Evolutionary conservation across 768 basidiomycete species (phyloP).

Genomic region (Termitomyces titanicus): DNA sequence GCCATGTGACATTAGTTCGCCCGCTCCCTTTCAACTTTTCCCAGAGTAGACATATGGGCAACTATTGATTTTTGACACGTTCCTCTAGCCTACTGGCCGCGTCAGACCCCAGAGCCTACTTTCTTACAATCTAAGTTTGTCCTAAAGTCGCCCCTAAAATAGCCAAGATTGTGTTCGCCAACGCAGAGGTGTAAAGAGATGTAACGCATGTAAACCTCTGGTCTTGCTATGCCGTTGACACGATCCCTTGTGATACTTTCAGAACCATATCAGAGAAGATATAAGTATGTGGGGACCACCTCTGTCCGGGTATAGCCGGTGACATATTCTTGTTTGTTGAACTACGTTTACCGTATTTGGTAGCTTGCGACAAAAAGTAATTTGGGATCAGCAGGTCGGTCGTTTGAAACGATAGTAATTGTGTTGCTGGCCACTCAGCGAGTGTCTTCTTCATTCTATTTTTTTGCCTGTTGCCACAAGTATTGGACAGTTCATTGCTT

Average conservation of each 20-base stretch:
- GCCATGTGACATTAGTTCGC: neutral
- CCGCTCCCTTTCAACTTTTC: neutral
- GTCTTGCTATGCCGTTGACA: too few relatives aligned
- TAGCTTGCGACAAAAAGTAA: conserved; percentile 3
- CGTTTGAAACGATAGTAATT: neutral
- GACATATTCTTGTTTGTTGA: conserved; percentile 12
- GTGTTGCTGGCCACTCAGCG: neutral
- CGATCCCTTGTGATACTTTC: neutral
- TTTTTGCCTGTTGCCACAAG: neutral
- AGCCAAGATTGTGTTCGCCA: too few relatives aligned
- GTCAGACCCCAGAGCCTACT: too few relatives aligned
- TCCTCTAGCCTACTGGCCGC: neutral
- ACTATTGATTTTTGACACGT: neutral
- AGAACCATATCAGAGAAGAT: too few relatives aligned
- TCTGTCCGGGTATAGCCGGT: conserved; percentile 6
- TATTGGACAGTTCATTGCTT: neutral
- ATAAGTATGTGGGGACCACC: neutral
- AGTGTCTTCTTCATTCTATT: neutral
- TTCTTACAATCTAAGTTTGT: too few relatives aligned
- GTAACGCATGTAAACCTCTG: too few relatives aligned
- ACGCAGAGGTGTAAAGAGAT: too few relatives aligned
- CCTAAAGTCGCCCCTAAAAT: too few relatives aligned
- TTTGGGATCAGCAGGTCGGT: neutral
- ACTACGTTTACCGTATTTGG: conserved; percentile 37
- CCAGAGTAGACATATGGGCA: neutral